phyloP scores from a whole-genome alignment of 2,329 filamentous ascomycete genomes.

The Teratosphaeria epicoccoides region DNA sequence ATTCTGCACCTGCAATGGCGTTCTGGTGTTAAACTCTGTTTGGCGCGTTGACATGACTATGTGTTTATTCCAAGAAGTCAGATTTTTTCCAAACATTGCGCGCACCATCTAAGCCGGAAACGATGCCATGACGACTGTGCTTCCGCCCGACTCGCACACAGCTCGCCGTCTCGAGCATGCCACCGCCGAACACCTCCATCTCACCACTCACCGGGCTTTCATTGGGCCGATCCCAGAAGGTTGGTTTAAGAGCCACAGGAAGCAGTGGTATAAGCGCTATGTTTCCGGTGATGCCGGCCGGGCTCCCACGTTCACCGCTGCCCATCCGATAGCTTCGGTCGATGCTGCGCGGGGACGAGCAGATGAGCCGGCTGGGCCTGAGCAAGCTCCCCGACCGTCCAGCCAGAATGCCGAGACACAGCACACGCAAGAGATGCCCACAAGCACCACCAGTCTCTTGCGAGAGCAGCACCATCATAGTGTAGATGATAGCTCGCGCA shows the following conservation, averaged over 20 bases:
- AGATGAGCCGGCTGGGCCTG: not conserved
- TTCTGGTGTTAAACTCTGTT: not conserved
- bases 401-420: slow-evolving; percentile 9
- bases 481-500: not conserved
- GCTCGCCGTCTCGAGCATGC: slow-evolving; percentile 43
- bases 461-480: slow-evolving; percentile 9
- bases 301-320: slow-evolving; percentile 20
- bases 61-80: not conserved
- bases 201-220: slow-evolving; percentile 52
- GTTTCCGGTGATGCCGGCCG: slow-evolving; percentile 27
- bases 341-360: not conserved
- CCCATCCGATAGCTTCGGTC: slow-evolving; percentile 9
- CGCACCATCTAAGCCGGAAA: not conserved
- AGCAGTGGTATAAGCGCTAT: slow-evolving; percentile 51
- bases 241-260: slow-evolving; percentile 53
- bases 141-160: slow-evolving; percentile 25
- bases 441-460: slow-evolving; percentile 20
- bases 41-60: not conserved
- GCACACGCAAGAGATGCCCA: slow-evolving; percentile 8
- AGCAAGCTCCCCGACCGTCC: slow-evolving; percentile 6
- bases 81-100: not conserved
- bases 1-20: not conserved
- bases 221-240: slow-evolving; percentile 56
- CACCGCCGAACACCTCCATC: slow-evolving; percentile 49
- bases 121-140: slow-evolving; percentile 2